A percentile compares a stretch with the other conserved stretches of the same genome.
These are phyloP conservation scores for Fusarium praegraminearum DNA, from an alignment of 2,329 filamentous ascomycete species.

Conservation along the genomic window DNA sequence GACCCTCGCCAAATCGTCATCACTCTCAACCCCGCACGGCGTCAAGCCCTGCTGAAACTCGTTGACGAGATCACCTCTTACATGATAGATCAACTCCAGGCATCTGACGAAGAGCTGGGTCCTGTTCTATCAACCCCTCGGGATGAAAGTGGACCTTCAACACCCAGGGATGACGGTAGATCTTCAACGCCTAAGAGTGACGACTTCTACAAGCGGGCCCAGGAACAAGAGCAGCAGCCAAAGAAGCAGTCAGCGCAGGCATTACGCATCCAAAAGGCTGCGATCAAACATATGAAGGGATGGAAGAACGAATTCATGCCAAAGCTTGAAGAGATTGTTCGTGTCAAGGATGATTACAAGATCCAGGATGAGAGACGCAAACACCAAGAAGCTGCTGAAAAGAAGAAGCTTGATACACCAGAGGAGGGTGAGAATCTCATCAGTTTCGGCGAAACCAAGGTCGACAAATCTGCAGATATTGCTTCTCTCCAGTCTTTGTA, in stretches of 20 bases:
- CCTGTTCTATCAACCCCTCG: slow-evolving; percentile 44
- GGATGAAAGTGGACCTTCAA: slow-evolving; percentile 27
- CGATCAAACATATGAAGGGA: slow-evolving; percentile 77
- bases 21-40: slow-evolving; percentile 64
- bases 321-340: slow-evolving; percentile 75
- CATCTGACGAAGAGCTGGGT: slow-evolving; percentile 50
- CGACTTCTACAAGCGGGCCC: slow-evolving; percentile 21
- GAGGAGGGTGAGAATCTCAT: slow-evolving; percentile 56
- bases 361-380: slow-evolving; percentile 61
- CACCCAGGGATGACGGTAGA: slow-evolving; percentile 14
- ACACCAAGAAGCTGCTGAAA: slow-evolving; percentile 58
- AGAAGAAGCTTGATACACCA: slow-evolving; percentile 52
- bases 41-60: slow-evolving; percentile 64
- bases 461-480: slow-evolving; percentile 55
- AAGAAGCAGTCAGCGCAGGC: slow-evolving; percentile 45
- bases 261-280: slow-evolving; percentile 59
- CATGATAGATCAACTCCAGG: slow-evolving; percentile 65
- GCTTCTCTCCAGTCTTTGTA: slow-evolving; percentile 64
- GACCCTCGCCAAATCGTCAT: slow-evolving; percentile 69
- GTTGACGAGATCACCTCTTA: slow-evolving; percentile 64
- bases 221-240: slow-evolving; percentile 31
- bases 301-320: slow-evolving; percentile 80
- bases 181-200: slow-evolving; percentile 21
- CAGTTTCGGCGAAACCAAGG: slow-evolving; percentile 53
- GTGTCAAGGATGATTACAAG: slow-evolving; percentile 61